Evolutionary conservation across 208 protist genomes (phyloP).

Genomic region (Wallacemonas sp.): DNA sequence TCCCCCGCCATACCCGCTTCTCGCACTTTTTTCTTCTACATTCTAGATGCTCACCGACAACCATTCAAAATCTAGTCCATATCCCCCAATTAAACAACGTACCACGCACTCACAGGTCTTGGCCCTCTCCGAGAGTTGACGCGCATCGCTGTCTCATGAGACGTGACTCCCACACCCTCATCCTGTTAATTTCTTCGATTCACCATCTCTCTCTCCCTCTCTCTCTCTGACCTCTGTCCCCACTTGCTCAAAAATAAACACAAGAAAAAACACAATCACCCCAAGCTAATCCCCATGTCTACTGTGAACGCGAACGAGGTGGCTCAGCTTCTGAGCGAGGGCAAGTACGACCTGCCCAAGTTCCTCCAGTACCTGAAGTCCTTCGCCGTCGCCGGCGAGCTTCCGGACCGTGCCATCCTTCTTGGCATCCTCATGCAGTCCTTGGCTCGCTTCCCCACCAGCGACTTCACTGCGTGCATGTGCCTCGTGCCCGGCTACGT

Average conservation of each 20-base stretch:
- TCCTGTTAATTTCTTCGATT: no score
- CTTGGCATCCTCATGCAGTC: conserved; percentile 82
- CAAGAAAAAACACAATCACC: background rate
- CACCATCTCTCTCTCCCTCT: no score
- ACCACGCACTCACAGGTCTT: no score
- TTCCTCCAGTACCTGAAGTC: conserved; percentile 85
- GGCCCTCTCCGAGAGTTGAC: no score
- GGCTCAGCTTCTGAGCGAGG: conserved; percentile 74
- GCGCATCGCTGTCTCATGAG: no score
- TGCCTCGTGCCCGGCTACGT: conserved; percentile 82
- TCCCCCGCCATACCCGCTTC: no score
- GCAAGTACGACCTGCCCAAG: conserved; percentile 80
- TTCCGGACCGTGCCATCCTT: conserved; percentile 76
- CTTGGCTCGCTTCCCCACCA: conserved; percentile 83
- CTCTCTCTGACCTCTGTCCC: no score
- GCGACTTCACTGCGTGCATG: conserved; percentile 87
- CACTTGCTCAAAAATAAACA: background rate
- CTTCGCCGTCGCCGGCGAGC: conserved; percentile 57
- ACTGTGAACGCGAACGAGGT: conserved; percentile 69
- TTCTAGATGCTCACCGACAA: no score
- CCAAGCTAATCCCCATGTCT: conserved; percentile 20
- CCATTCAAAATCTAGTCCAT: no score
- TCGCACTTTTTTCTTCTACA: no score
- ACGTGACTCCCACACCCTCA: no score
- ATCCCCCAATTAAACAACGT: no score